phyloP scores from a whole-genome alignment of 1,284 basidiomycete species.

The Vanrija humicola region DNA sequence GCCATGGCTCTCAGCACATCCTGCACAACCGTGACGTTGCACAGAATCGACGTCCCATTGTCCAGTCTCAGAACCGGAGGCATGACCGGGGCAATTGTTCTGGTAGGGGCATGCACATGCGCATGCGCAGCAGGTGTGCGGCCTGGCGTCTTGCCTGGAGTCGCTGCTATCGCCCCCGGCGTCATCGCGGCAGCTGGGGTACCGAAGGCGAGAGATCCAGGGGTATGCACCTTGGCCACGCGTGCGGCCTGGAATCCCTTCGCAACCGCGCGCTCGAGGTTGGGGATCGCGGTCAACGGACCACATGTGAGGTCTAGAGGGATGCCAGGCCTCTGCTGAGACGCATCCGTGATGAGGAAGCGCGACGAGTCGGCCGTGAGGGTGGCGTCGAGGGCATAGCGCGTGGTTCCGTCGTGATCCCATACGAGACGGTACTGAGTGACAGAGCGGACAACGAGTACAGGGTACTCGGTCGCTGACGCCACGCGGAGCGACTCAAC shows the following conservation, averaged over 20 bases:
- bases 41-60: slow-evolving; percentile 8
- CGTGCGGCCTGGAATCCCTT: slow-evolving; percentile 20
- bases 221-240: slow-evolving; percentile 10
- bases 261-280: slow-evolving; percentile 12
- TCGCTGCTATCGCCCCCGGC: background rate
- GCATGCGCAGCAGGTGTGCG: background rate
- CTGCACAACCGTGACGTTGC: slow-evolving; percentile 7
- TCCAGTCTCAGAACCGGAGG: slow-evolving; percentile 14
- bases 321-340: slow-evolving; percentile 3
- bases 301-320: slow-evolving; percentile 25
- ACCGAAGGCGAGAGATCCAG: background rate
- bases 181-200: background rate
- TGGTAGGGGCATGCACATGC: background rate
- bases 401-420: slow-evolving; percentile 21
- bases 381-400: slow-evolving; percentile 24
- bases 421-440: slow-evolving; percentile 30
- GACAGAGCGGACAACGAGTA: slow-evolving; percentile 23
- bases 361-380: slow-evolving; percentile 8
- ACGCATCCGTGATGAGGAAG: slow-evolving; percentile 30
- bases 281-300: slow-evolving; percentile 21
- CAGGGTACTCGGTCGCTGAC: slow-evolving; percentile 13
- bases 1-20: slow-evolving; percentile 16
- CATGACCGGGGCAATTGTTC: background rate
- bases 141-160: slow-evolving; percentile 4
- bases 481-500: slow-evolving; percentile 14